Evolutionary conservation across 805 yeast species (phyloP), one percentile per base, ranked within the genome.

Genomic region (Metschnikowia colocasiae): DNA sequence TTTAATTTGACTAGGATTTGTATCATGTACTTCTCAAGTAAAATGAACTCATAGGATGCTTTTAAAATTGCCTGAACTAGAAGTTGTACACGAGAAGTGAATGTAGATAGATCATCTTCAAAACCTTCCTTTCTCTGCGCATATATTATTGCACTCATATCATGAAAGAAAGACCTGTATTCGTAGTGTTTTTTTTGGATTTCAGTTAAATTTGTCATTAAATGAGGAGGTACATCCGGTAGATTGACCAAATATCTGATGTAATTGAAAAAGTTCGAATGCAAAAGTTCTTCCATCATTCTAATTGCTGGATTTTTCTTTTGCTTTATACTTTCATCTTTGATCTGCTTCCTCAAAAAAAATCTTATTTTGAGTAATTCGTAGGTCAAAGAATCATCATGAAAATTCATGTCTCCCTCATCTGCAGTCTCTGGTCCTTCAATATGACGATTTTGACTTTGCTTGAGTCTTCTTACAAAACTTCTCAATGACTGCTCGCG

Each of bases 1-100:
- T 63, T 59, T 31, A 70, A 53, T 49, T 71, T 71, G 13, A 63
- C 49, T 31, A 69, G 53, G 12, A 71, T 64, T 31, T 72, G 73
- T 23, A 72, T 59, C 40, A 58, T 62, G 50, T 72, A 73, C 42
- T 61, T 67, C 40, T 73, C 77, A 45, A 73, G 59, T 19, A 71
- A 53, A 40, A 68, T 60, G 46, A 57, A 73, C 47, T 73, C 77
- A 38, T 64, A 64, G 0, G 73, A 61, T 3, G 66, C 65, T 48
- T 68, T 69, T 3, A 66, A 59, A 9, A 71, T 53, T 2, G 61
- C 43, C 47, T 65, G 70, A n/a, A 71, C 33, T 6, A 71, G 49
- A 19, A 59, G 51, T 31, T 55, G 54, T 3, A 39, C 48, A 6
- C 52, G 52, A 20, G 55, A 48, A 6, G 36, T 23, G 16, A 53